Evolutionary conservation across 1,284 basidiomycete genomes (phyloP), one percentile per base, ranked within the genome.

Genomic region (Microbotryum intermedium): DNA sequence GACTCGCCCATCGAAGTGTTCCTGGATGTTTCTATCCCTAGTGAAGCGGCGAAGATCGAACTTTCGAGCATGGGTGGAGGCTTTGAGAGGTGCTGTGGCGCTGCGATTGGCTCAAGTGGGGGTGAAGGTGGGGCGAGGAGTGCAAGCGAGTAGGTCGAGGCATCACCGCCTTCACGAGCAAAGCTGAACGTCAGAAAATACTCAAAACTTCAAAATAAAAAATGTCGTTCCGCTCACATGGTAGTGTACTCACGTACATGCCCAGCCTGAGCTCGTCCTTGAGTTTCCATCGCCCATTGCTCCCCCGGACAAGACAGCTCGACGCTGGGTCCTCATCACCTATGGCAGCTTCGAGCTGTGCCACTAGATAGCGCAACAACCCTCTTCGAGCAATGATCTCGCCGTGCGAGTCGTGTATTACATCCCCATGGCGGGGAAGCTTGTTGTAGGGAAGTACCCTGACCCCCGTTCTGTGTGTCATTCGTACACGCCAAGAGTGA

Each of bases 201-300:
- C 59, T 51, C 60, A 52, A 55, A 56, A 59, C 63, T 46, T 57
- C 48, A 53, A 55, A 53, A 58, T 25, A 13, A 20, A 39, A n/a
- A 34, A 39, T 16, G 16, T 30, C 53, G 39, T 43, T 46, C 23
- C 20, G 72, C 81, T 70, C 70, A 94, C 92, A 89, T 29, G 92
- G 92, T n/a, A 90, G 78, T 3, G 89, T 88, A 2, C 91, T 95
- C 57, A 93, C 80, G 68, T 95, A 97, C 71, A 95, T 78, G 68
- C 79, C 78, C 50, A 91, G 66, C 49, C 76, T 65, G 0, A 86
- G 81, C 1, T 75, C 80, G 0, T 78, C 70, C 53, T 71, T 76
- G 34, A 93, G 74, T 25, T 69, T 61, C 69, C 83, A 86, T 65
- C 72, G 78, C 2, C 77, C 79, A 23, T 77, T 73, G 23, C 51